These are phyloP conservation scores for Mortierella sp. DNA, from an alignment of 371 early-diverging fungal species.

Conservation along the genomic window DNA sequence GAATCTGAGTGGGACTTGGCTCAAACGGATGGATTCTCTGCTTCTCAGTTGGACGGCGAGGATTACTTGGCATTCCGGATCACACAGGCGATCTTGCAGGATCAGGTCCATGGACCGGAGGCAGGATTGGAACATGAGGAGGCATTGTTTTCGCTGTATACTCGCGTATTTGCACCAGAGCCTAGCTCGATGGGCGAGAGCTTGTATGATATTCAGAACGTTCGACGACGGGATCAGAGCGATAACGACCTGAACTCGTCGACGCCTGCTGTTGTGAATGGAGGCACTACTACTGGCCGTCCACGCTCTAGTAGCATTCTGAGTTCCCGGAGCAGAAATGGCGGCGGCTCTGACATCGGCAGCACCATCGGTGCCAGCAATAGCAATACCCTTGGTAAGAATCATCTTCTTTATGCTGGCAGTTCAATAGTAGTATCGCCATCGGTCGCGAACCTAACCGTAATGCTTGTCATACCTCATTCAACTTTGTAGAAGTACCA, in stretches of 20 bases:
- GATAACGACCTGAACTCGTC: conserved; percentile 23
- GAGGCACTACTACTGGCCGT: background rate
- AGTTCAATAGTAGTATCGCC: background rate
- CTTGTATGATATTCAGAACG: conserved; percentile 34
- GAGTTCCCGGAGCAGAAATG: conserved; percentile 39
- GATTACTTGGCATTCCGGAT: conserved; percentile 71
- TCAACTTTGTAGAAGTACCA: conserved; percentile 25
- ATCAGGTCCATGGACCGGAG: conserved; percentile 66
- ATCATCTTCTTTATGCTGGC: too few relatives aligned
- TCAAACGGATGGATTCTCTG: conserved; percentile 29
- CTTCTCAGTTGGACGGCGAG: conserved; percentile 64
- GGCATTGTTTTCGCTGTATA: conserved; percentile 72
- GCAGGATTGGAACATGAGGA: conserved; percentile 68
- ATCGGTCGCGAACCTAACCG: background rate
- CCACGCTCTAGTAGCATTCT: conserved; percentile 45
- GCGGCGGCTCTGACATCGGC: conserved; percentile 32
- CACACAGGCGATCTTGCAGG: conserved; percentile 70
- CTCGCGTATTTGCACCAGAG: conserved; percentile 66
- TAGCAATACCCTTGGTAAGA: conserved; percentile 36
- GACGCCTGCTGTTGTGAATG: background rate
- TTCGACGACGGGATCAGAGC: conserved; percentile 43
- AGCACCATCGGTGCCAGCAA: conserved; percentile 3
- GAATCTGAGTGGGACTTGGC: conserved; percentile 68
- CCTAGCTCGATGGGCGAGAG: conserved; percentile 46
- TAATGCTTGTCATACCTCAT: background rate